Evolutionary conservation across 176 grass and related monocot genomes (phyloP).

Genomic region (Hordeum vulgare): MorexV3_pseudomolecules_assembly NC_058522.1:305873893-305874392

Average conservation of each 20-base stretch:
- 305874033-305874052: neutral
- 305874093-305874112: slow-evolving; percentile 20
- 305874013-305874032: neutral
- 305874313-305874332: slow-evolving; percentile 5
- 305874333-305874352: neutral
- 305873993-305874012: neutral
- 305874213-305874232: neutral
- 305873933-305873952: slow-evolving; percentile 6
- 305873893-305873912: neutral
- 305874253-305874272: neutral
- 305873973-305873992: neutral
- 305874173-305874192: neutral
- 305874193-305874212: neutral
- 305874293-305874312: neutral
- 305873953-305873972: neutral
- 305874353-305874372: neutral
- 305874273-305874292: neutral
- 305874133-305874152: neutral
- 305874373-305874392: neutral
- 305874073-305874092: slow-evolving; percentile 7
- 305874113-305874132: slow-evolving; percentile 12
- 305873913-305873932: neutral
- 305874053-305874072: neutral
- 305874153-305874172: neutral
- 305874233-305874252: neutral